phyloP scores from a whole-genome alignment of 768 basidiomycete genomes.

The Galerina sulciceps region DNA sequence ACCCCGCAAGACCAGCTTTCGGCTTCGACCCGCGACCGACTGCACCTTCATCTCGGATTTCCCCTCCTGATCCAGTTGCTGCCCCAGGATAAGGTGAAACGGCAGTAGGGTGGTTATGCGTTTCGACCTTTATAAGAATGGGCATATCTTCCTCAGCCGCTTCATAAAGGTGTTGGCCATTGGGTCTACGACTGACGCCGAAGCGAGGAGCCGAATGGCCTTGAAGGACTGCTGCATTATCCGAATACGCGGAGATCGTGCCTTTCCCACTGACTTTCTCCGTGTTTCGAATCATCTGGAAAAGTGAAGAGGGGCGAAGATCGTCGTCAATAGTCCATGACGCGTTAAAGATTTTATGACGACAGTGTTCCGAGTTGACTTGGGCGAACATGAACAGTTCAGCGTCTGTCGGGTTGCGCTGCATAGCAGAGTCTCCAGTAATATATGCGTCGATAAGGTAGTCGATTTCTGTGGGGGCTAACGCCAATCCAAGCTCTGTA shows the following conservation, averaged over 20 bases:
- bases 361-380: conserved; percentile 99
- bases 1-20: conserved; percentile 93
- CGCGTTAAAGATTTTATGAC: conserved; percentile 99
- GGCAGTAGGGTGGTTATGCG: conserved; percentile 98
- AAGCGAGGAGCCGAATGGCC: conserved; percentile 82
- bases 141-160: conserved; percentile 73
- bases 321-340: conserved; percentile 88
- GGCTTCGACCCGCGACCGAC: conserved; percentile 95
- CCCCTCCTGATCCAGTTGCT: conserved; percentile 97
- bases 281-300: conserved; percentile 97
- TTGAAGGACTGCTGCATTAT: conserved; percentile 94
- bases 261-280: conserved; percentile 75
- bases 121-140: conserved; percentile 97
- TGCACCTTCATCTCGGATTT: conserved; percentile 97
- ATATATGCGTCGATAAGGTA: conserved; percentile 92
- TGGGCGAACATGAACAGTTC: conserved; percentile 99
- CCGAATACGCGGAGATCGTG: conserved; percentile 96
- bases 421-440: conserved; percentile 65
- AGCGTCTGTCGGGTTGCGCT: conserved; percentile 92
- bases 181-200: conserved; percentile 39
- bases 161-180: conserved; percentile 51
- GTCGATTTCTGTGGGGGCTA: conserved; percentile 87
- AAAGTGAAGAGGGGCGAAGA: conserved; percentile 72
- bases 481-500: conserved; percentile 84
- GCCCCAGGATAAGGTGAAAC: conserved; percentile 99